These are phyloP conservation scores for Colletotrichum zoysiae DNA, from an alignment of 2,329 filamentous ascomycete species.

Conservation along the genomic window DNA sequence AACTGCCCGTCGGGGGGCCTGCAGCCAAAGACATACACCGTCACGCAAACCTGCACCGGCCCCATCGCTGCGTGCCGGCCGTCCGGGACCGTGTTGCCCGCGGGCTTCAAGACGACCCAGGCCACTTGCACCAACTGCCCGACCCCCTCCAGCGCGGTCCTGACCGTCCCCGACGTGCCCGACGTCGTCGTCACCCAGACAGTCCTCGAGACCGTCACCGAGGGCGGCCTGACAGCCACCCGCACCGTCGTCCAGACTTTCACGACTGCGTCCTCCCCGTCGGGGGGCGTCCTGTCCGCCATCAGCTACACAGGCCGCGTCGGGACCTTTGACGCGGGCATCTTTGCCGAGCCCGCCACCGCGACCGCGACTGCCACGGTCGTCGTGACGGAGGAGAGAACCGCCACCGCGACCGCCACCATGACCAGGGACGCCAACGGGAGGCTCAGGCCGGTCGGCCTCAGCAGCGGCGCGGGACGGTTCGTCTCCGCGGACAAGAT, in stretches of 20 bases:
- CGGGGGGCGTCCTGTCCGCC: neutral
- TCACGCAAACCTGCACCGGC: conserved; percentile 37
- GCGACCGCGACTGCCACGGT: conserved; percentile 25
- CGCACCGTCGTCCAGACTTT: conserved; percentile 29
- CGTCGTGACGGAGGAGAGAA: conserved; percentile 15
- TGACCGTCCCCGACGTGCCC: conserved; percentile 26
- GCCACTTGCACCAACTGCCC: conserved; percentile 30
- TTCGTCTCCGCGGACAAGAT: conserved; percentile 24
- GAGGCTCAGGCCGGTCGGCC: conserved; percentile 10
- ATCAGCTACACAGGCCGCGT: conserved; percentile 11
- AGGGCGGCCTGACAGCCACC: conserved; percentile 20
- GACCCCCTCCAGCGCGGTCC: conserved; percentile 29
- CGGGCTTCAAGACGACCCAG: conserved; percentile 35
- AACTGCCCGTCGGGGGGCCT: conserved; percentile 16
- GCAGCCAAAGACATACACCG: conserved; percentile 35
- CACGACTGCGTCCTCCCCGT: conserved; percentile 17
- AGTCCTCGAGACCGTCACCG: conserved; percentile 17
- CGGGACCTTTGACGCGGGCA: conserved; percentile 20
- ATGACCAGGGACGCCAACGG: conserved; percentile 9
- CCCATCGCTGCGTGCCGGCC: conserved; percentile 30
- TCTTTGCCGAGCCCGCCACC: conserved; percentile 13
- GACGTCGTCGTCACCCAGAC: conserved; percentile 31
- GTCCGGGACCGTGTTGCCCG: conserved; percentile 24
- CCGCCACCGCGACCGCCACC: conserved; percentile 30
- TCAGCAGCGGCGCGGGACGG: conserved; percentile 33